Evolutionary conservation across 2,329 filamentous ascomycete genomes (phyloP).

Genomic region (Colletotrichum sp.): DNA sequence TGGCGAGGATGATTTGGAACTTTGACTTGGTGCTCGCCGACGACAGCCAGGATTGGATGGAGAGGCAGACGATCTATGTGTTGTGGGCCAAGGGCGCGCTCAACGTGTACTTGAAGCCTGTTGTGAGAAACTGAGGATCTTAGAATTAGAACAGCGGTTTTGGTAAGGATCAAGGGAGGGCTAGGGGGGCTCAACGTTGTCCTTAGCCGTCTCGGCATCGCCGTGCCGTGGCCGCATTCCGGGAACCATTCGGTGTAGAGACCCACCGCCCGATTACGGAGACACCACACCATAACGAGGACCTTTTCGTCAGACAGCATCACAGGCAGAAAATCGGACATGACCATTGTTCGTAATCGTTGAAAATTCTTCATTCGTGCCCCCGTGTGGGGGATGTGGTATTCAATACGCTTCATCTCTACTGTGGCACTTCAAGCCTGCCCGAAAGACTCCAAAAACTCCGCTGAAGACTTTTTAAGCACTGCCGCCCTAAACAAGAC

Average conservation of each 20-base stretch:
- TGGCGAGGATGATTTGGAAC: conserved; percentile 47
- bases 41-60: conserved; percentile 39
- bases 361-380: neutral
- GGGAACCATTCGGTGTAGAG: neutral
- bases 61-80: conserved; percentile 9
- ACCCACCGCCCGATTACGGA: neutral
- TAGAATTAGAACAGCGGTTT: neutral
- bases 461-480: conserved; percentile 9
- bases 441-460: conserved; percentile 16
- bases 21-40: conserved; percentile 47
- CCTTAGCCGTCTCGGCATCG: neutral
- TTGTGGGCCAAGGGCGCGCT: conserved; percentile 7
- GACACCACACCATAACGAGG: neutral
- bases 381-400: conserved; percentile 3
- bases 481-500: conserved; percentile 7
- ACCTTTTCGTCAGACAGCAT: neutral
- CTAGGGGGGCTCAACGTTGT: neutral
- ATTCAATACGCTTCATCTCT: conserved; percentile 14
- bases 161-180: neutral
- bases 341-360: neutral
- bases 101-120: conserved; percentile 11
- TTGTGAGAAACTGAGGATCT: neutral
- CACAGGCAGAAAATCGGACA: neutral
- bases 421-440: neutral
- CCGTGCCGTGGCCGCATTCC: neutral